Percentiles rank a stretch among this genome's conserved stretches.
phyloP scores from a whole-genome alignment of 2,329 filamentous ascomycete genomes.

The Ceratocystiopsis brevicomis region DNA sequence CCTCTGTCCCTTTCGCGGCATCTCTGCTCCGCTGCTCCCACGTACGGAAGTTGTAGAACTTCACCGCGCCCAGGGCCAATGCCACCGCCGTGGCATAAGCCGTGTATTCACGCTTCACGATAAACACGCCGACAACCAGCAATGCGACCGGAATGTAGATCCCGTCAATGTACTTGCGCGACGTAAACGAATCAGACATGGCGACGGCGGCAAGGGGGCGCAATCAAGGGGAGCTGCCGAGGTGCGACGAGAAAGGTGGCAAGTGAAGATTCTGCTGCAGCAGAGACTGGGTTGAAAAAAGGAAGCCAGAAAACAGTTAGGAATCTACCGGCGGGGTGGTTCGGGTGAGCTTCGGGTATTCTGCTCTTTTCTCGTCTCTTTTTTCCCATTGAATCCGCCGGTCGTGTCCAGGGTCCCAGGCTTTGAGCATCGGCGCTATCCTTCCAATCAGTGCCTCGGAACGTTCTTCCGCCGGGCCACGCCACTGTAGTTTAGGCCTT shows the following conservation, averaged over 20 bases:
- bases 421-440: no score
- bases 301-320: no score
- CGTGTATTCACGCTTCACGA: constrained; percentile 62
- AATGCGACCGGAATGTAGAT: constrained; percentile 71
- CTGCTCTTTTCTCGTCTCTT: no score
- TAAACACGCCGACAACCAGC: constrained; percentile 53
- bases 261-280: background rate
- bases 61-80: constrained; percentile 46
- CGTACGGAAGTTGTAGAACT: constrained; percentile 55
- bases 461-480: no score
- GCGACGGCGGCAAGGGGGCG: background rate
- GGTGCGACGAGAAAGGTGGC: background rate
- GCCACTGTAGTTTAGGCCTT: no score
- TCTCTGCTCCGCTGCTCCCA: constrained; percentile 9
- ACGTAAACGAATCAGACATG: constrained; percentile 26
- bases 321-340: no score
- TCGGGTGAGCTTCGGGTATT: no score
- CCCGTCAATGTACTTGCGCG: constrained; percentile 53
- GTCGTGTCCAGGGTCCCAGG: no score
- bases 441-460: no score
- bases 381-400: no score
- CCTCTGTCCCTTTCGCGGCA: no score
- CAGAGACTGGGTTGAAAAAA: no score
- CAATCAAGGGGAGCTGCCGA: background rate
- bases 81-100: constrained; percentile 52